Conservation (phyloP, 1,284 basidiomycete species). For the Papiliotrema terrestris region DNA sequence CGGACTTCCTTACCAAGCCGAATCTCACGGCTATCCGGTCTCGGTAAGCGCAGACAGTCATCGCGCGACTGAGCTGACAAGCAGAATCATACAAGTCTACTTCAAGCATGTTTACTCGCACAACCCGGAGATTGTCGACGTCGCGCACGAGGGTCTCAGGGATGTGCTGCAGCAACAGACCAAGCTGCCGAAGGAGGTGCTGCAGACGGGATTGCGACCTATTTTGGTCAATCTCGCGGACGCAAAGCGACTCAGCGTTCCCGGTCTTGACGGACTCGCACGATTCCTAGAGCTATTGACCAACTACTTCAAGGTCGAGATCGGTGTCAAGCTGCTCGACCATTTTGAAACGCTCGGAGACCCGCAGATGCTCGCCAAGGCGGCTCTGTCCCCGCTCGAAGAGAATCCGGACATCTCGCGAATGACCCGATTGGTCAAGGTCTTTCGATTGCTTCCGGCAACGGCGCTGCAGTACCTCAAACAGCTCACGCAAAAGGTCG, state of each 20-base stretch:
- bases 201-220: slow-evolving; percentile 91
- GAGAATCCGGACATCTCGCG: slow-evolving; percentile 92
- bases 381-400: slow-evolving; percentile 71
- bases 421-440: slow-evolving; percentile 89
- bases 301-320: slow-evolving; percentile 99
- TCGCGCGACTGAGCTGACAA: slow-evolving; percentile 5
- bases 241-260: slow-evolving; percentile 88
- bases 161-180: slow-evolving; percentile 86
- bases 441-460: slow-evolving; percentile 92
- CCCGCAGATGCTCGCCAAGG: slow-evolving; percentile 72
- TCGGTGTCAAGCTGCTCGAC: slow-evolving; percentile 93
- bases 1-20: slow-evolving; percentile 84
- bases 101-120: slow-evolving; percentile 98
- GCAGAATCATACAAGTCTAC: slow-evolving; percentile 87
- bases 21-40: slow-evolving; percentile 66
- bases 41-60: slow-evolving; percentile 55
- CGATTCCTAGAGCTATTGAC: slow-evolving; percentile 92
- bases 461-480: slow-evolving; percentile 91
- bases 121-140: slow-evolving; percentile 90
- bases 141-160: slow-evolving; percentile 88
- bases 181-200: slow-evolving; percentile 89
- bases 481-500: slow-evolving; percentile 77
- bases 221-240: slow-evolving; percentile 98
- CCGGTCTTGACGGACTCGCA: slow-evolving; percentile 90
- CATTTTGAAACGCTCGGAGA: slow-evolving; percentile 85